Base-by-base conservation (phyloP, 1,284 basidiomycete species). In the Entoloma clypeatum region DNA sequence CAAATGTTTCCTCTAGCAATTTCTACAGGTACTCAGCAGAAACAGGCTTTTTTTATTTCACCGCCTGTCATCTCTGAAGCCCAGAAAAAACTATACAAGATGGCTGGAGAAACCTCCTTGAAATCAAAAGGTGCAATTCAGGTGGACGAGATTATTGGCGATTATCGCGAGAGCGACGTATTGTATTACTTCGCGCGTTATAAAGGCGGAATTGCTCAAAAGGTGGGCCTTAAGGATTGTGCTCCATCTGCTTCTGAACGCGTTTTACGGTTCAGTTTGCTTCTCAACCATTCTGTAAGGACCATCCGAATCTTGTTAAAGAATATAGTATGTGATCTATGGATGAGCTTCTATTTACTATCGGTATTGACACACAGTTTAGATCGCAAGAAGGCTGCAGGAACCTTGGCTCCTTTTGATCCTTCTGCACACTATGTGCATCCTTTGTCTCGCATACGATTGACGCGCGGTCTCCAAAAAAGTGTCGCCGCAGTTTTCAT, bases 111-210 rank as follows among this genome's bases (percentile, higher is more conserved):
- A 22, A 58, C 53, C 29, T 59, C 64, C 27, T 60, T 67, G 5
- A 47, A 58, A 31, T 55, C 59, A 5, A 58, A 64, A 27, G 45
- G 57, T 1, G 60, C 67, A 23, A 51, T 66, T 29, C 48, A 52
- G 16, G 54, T 76, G 5, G 69, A 76, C 45, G 65, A 73, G 45
- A 62, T 87, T 17, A 68, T 84, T 43, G 83, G 81, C 8, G 79
- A 84, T 53, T 72, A 73, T 48, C 45, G 45, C 5, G 59, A 71
- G 2, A 60, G 56, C 4, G 50, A 51, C 14, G 56, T 57, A 16
- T 57, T 65, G 11, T 81, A 70, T 56, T 85, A 81, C 57, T 87
- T 72, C 61, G 82, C 75, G 31, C 71, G 75, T 29, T 73, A 70
- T 48, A 58, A 63, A 35, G 71, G 71, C 29, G 81, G 77, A n/a